Conservation (phyloP, 148 eudicot genomes). For the Chenopodium berlandieri region DNA sequence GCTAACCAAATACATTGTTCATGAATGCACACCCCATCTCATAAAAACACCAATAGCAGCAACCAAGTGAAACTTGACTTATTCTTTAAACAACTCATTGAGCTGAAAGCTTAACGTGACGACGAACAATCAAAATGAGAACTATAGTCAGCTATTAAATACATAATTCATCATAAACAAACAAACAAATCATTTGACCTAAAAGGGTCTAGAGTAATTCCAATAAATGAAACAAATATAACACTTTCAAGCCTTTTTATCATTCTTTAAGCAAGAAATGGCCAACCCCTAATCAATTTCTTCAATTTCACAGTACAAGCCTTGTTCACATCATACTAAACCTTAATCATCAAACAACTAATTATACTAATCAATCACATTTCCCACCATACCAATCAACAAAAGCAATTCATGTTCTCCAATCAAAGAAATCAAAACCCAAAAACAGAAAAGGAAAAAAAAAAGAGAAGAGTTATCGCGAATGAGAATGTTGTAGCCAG, state of each 20-base stretch:
- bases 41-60: background rate
- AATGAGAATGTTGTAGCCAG: conserved; percentile 87
- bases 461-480: conserved; percentile 65
- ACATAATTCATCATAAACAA: background rate
- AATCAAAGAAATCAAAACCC: conserved; percentile 17
- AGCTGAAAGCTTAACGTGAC: background rate
- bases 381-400: background rate
- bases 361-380: background rate
- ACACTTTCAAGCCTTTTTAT: background rate
- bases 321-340: background rate
- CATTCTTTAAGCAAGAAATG: background rate
- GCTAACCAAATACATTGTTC: too few species aligned
- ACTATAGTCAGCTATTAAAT: background rate
- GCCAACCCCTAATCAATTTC: background rate
- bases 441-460: background rate
- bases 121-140: background rate
- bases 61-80: background rate
- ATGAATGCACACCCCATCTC: background rate
- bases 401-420: background rate
- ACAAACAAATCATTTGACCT: background rate
- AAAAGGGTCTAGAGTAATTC: background rate
- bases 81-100: background rate
- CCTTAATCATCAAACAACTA: background rate
- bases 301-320: background rate
- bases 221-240: background rate